Evolutionary conservation across 2,329 filamentous ascomycete genomes (phyloP).

Genomic region (Colletotrichum sp.): DNA sequence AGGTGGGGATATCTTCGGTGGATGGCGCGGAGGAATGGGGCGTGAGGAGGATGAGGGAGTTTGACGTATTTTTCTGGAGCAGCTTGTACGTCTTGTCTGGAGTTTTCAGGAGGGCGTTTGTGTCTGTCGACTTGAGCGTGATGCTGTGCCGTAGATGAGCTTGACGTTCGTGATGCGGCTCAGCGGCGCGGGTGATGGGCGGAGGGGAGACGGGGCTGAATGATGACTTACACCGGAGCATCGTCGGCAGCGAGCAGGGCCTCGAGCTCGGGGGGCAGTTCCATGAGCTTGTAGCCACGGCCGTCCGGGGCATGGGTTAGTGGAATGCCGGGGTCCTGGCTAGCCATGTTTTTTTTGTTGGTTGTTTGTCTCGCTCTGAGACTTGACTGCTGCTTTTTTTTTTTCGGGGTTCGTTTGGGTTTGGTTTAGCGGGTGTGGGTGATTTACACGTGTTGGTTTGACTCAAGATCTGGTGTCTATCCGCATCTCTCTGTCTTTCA

Average conservation of each 20-base stretch:
- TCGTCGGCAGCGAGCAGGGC: slow-evolving; percentile 58
- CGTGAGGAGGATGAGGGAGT: slow-evolving; percentile 64
- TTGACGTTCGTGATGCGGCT: not conserved
- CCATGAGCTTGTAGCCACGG: slow-evolving; percentile 63
- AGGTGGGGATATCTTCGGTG: slow-evolving; percentile 18
- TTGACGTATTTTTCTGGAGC: slow-evolving; percentile 72
- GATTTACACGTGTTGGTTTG: not conserved
- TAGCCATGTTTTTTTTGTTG: slow-evolving; percentile 43
- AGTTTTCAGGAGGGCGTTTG: slow-evolving; percentile 56
- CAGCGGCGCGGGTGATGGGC: not conserved
- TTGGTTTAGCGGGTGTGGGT: not conserved
- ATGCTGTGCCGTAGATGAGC: slow-evolving; percentile 37
- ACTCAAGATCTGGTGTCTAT: not conserved
- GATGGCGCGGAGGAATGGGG: slow-evolving; percentile 27
- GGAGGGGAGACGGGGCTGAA: not conserved
- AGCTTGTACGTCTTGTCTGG: slow-evolving; percentile 61
- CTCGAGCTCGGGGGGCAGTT: slow-evolving; percentile 65
- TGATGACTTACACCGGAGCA: slow-evolving; percentile 53
- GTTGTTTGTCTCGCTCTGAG: not conserved
- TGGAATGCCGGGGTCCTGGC: slow-evolving; percentile 52
- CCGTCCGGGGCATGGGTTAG: slow-evolving; percentile 55
- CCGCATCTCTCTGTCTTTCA: not conserved
- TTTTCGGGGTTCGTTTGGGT: not conserved
- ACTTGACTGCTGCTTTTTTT: not conserved
- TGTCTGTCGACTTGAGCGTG: slow-evolving; percentile 53